phyloP scores from a whole-genome alignment of 208 protist species.

The Wallacemonas rigidus region DNA sequence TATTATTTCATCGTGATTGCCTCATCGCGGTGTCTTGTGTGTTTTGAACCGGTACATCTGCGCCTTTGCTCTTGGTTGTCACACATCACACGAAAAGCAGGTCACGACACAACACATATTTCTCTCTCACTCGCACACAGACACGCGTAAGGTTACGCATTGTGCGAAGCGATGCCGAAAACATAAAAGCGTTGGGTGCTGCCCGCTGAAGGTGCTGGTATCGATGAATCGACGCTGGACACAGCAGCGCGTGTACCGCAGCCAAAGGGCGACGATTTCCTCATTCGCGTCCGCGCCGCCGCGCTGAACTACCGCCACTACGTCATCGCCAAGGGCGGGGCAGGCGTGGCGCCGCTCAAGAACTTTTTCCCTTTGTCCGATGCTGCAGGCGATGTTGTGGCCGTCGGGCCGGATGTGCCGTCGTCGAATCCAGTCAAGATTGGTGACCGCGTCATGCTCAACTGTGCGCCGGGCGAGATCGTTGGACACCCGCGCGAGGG shows the following conservation, averaged over 20 bases:
- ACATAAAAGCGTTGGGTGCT: conserved; percentile 30
- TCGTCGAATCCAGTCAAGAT: conserved; percentile 17
- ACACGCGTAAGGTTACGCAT: too few species aligned
- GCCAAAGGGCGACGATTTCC: conserved; percentile 17
- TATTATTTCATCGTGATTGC: too few species aligned
- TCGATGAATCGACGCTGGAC: conserved; percentile 22
- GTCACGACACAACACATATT: too few species aligned
- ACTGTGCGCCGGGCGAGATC: conserved; percentile 17
- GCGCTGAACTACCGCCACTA: conserved; percentile 34
- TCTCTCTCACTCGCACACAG: too few species aligned
- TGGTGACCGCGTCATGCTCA: conserved; percentile 32
- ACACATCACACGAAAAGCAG: too few species aligned
- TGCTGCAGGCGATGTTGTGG: conserved; percentile 30
- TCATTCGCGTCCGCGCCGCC: conserved; percentile 30
- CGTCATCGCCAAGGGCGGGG: conserved; percentile 20
- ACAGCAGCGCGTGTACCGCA: conserved; percentile 20
- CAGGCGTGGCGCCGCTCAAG: conserved; percentile 20
- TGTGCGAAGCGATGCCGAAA: neutral
- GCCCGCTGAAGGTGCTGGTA: conserved; percentile 30
- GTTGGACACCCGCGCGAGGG: conserved; percentile 30
- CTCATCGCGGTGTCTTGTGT: too few species aligned
- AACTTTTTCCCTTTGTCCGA: conserved; percentile 30
- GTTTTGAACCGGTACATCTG: too few species aligned
- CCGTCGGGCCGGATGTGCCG: conserved; percentile 4
- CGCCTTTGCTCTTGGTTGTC: too few species aligned